phyloP scores from a whole-genome alignment of 768 basidiomycete genomes.

The Chalciporus piperatus region DNA sequence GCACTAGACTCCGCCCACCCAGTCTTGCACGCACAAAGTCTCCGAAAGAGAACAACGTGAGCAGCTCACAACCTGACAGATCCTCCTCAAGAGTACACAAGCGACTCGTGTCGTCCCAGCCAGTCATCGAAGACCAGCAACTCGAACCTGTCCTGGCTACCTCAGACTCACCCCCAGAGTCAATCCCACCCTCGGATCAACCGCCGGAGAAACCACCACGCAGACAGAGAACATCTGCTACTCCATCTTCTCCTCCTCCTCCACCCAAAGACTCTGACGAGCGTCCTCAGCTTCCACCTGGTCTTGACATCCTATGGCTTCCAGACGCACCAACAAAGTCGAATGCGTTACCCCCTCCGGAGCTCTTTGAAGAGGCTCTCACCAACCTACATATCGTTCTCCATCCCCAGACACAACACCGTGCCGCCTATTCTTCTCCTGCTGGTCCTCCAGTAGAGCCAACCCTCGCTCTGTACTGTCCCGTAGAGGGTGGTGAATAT shows the following conservation, averaged over 20 bases:
- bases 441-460: slow-evolving; percentile 65
- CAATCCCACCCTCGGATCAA: slow-evolving; percentile 17
- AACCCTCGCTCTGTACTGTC: slow-evolving; percentile 82
- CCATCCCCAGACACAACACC: slow-evolving; percentile 79
- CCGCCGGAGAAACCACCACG: slow-evolving; percentile 29
- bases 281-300: slow-evolving; percentile 49
- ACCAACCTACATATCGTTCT: slow-evolving; percentile 74
- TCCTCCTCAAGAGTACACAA: slow-evolving; percentile 19
- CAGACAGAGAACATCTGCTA: slow-evolving; percentile 11
- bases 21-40: slow-evolving; percentile 23
- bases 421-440: slow-evolving; percentile 57
- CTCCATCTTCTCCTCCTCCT: not conserved
- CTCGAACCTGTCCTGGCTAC: slow-evolving; percentile 2
- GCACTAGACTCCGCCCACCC: not conserved
- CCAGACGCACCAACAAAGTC: slow-evolving; percentile 35
- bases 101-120: slow-evolving; percentile 26
- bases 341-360: slow-evolving; percentile 59
- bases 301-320: slow-evolving; percentile 64
- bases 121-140: slow-evolving; percentile 13
- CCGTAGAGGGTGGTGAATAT: slow-evolving; percentile 78
- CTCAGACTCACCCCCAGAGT: slow-evolving; percentile 26
- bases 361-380: slow-evolving; percentile 73
- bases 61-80: slow-evolving; percentile 4
- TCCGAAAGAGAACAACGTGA: slow-evolving; percentile 18
- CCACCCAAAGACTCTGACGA: slow-evolving; percentile 26